Base-by-base conservation (phyloP, 1,284 basidiomycete species). In the Megacollybia platyphylla region DNA sequence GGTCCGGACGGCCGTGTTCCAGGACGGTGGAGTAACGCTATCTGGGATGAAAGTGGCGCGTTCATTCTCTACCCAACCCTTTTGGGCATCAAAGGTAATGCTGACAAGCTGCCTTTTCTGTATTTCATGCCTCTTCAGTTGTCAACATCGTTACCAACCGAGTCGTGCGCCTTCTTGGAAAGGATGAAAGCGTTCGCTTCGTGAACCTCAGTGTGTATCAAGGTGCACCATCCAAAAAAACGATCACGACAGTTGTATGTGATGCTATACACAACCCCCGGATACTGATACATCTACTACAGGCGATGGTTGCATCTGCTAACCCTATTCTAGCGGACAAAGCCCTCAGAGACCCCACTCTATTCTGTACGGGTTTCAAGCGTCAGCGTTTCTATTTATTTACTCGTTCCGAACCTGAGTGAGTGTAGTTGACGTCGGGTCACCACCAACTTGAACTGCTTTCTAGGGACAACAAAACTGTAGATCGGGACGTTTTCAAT, bases 401-500 rank as follows among this genome's bases (percentile, higher is more conserved):
- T 57, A 94, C 91, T 2, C 77, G 87, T 28, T 75, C 75, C n/a
- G 86, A 88, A 57, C 90, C 90, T 27, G 92, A 94, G 82, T 91
- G 65, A 42, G 82, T 66, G 18, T 28, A 24, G 4, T 24, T 24
- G 37, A 2, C 15, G 36, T 18, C 29, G 13, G 42, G 17, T 36
- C 15, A 36, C 20, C 34, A 9, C 20, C 34, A 9, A 5, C 29
- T 42, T 39, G 9, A 18, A 30, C 20, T 24, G 20, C 20, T 24
- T 5, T 31, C 29, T 53, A 91, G 87, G 57, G 90, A 96, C 49
- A 79, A 76, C 56, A 88, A 86, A 60, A 79, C 79, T 2, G 83
- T 80, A 20, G 93, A 98, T 51, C 82, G 96, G 39, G 96, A 99
- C 53, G 85, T 99, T 45, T 97, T 97, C 76, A 99, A 99, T 63